Percentiles rank a stretch among this genome's conserved stretches.
phyloP scores from a whole-genome alignment of 805 yeast genomes.

The Candida maesae region DNA sequence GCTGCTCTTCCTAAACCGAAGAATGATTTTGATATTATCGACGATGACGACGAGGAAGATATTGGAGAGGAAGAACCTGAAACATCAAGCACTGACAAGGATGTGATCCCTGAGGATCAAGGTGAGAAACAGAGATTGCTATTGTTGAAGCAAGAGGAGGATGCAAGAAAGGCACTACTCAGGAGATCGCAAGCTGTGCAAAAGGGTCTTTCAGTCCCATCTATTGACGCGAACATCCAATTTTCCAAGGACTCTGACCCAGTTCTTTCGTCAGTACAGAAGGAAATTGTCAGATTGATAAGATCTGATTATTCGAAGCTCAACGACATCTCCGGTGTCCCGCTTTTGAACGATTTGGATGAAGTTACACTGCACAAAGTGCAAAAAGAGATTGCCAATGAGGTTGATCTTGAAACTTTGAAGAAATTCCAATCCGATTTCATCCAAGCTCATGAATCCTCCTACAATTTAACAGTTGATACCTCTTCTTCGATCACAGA shows the following conservation, averaged over 20 bases:
- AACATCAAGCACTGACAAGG: not conserved
- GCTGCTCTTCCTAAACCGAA: slow-evolving; percentile 37
- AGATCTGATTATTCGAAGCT: slow-evolving; percentile 39
- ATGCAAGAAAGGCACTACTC: slow-evolving; percentile 22
- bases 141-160: slow-evolving; percentile 12
- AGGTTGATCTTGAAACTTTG: slow-evolving; percentile 8
- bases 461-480: not conserved
- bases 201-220: slow-evolving; percentile 41
- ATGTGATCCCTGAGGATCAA: slow-evolving; percentile 9
- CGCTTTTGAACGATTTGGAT: slow-evolving; percentile 21
- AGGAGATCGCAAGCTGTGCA: slow-evolving; percentile 47
- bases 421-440: slow-evolving; percentile 12
- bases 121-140: slow-evolving; percentile 23
- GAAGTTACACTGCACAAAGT: slow-evolving; percentile 10
- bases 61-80: slow-evolving; percentile 11
- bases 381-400: slow-evolving; percentile 10
- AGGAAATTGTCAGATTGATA: slow-evolving; percentile 35
- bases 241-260: not conserved
- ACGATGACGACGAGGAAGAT: slow-evolving; percentile 28
- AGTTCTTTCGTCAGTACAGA: slow-evolving; percentile 19
- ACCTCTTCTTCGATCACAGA: slow-evolving; percentile 7
- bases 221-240: slow-evolving; percentile 9
- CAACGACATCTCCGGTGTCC: slow-evolving; percentile 21
- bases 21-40: slow-evolving; percentile 43
- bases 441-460: slow-evolving; percentile 1